These are phyloP conservation scores for Starmera pachycereana DNA, from an alignment of 805 yeast genomes.

Conservation along the genomic window DNA sequence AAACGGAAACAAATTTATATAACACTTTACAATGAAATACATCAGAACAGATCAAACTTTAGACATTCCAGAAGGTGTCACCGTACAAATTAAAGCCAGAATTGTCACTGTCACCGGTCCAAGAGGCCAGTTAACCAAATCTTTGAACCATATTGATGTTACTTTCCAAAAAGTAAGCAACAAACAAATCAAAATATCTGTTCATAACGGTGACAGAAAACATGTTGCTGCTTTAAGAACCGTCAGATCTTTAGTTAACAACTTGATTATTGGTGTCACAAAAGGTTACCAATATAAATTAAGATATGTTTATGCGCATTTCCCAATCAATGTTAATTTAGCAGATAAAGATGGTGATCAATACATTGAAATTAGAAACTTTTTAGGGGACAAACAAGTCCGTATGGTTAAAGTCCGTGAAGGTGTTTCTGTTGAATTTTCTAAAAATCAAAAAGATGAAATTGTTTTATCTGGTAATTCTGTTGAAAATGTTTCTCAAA, in stretches of 20 bases:
- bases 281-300: slow-evolving; percentile 98
- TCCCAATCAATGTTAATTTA: slow-evolving; percentile 98
- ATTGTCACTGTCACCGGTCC: slow-evolving; percentile 88
- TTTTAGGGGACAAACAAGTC: slow-evolving; percentile 98
- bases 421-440: slow-evolving; percentile 81
- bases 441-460: slow-evolving; percentile 89
- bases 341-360: slow-evolving; percentile 65
- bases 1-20: neutral
- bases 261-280: slow-evolving; percentile 98
- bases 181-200: slow-evolving; percentile 75
- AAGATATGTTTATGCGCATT: slow-evolving; percentile 99
- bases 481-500: slow-evolving; percentile 93
- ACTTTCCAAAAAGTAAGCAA: slow-evolving; percentile 74
- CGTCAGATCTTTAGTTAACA: slow-evolving; percentile 88
- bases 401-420: slow-evolving; percentile 79
- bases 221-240: slow-evolving; percentile 99
- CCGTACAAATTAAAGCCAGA: slow-evolving; percentile 88
- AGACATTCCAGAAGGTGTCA: slow-evolving; percentile 87
- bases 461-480: slow-evolving; percentile 90
- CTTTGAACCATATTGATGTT: slow-evolving; percentile 90
- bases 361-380: slow-evolving; percentile 95
- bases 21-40: slow-evolving; percentile 53
- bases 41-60: slow-evolving; percentile 78
- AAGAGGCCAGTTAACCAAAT: slow-evolving; percentile 88
- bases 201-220: slow-evolving; percentile 99